Base-by-base conservation (phyloP, 2,329 filamentous ascomycete species). In the Sordariomycetes sp. region DNA sequence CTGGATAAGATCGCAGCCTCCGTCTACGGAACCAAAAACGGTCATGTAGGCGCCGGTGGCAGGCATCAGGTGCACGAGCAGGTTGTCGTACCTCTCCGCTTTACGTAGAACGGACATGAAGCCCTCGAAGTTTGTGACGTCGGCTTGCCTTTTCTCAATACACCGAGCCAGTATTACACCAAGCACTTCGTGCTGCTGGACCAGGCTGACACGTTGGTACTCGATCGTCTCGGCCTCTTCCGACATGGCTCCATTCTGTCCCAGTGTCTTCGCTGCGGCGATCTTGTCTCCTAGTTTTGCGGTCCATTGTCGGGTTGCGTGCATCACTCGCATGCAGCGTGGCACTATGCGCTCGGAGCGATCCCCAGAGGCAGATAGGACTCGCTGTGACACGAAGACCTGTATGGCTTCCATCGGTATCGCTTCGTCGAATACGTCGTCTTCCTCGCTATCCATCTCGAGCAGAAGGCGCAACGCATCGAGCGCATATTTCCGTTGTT, bases 131-230 rank as follows among this genome's bases (percentile, higher is more conserved):
- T 95, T 86, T 23, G 77, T 67, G 5, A 75, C 61, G 29, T 72
- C 74, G 3, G 79, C 80, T 46, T 83, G 80, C 35, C 79, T 75
- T 43, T 77, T 81, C 47, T 88, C 86, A 40, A 94, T 74, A 35
- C 92, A 73, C 40, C 83, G 79, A 40, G 78, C 79, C 33, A 93
- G 63, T 34, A 94, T 82, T n/a, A 86, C 72, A 10, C 82, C 80
- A 12, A 99, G 65, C 12, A 83, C 76, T 53, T 98, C 90, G 52
- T 98, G 93, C 55, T 98, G 90, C 49, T 86, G 80, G 16, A 82
- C 76, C 33, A 98, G 69, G 49, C 86, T 93, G 44, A 75, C 65
- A 29, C 82, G 77, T 47, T 94, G 85, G 48, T 85, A 84, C 46
- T 88, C 80, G 41, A 94, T 72, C 4, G 81, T 82, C 51, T 94